A percentile compares a stretch with the other conserved stretches of the same genome.
Conservation (phyloP, 2,329 filamentous ascomycete species). For the Cucurbitaria berberidis region DNA sequence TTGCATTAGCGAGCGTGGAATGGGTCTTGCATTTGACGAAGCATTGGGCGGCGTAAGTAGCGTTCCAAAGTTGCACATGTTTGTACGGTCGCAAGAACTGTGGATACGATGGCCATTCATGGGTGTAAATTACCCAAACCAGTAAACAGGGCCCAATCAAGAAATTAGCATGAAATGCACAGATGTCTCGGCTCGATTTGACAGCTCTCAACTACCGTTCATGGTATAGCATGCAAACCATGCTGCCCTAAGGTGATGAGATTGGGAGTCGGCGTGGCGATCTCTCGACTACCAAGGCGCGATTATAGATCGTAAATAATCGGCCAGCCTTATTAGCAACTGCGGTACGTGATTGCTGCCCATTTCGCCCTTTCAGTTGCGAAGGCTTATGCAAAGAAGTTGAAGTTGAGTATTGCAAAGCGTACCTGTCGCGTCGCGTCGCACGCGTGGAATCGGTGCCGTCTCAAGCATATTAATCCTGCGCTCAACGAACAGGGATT, state of each 20-base stretch:
- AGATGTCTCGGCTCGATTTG: not conserved
- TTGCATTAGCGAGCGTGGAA: slow-evolving; percentile 44
- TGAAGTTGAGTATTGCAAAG: not conserved
- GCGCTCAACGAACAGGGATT: slow-evolving; percentile 12
- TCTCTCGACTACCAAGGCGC: not conserved
- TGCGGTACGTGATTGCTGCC: not conserved
- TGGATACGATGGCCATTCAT: not conserved
- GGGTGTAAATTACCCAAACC: not conserved
- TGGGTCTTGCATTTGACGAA: slow-evolving; percentile 21
- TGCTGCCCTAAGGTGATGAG: not conserved
- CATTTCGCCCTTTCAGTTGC: not conserved
- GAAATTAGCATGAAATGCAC: slow-evolving; percentile 2
- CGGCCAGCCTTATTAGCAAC: not conserved
- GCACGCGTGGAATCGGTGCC: not conserved
- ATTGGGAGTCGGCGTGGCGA: not conserved
- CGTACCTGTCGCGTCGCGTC: not conserved
- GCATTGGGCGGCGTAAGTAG: slow-evolving; percentile 23
- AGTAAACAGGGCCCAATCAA: not conserved
- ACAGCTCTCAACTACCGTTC: not conserved
- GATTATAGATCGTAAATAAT: not conserved
- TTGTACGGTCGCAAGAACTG: not conserved
- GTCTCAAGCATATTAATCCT: not conserved
- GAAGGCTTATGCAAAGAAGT: not conserved
- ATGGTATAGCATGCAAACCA: slow-evolving; percentile 5
- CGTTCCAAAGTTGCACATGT: slow-evolving; percentile 5